A percentile compares a stretch with the other conserved stretches of the same genome.
These are phyloP conservation scores for Sideroxylon spinosum DNA, from an alignment of 179 eudicot genomes.

Conservation along the genomic window DNA sequence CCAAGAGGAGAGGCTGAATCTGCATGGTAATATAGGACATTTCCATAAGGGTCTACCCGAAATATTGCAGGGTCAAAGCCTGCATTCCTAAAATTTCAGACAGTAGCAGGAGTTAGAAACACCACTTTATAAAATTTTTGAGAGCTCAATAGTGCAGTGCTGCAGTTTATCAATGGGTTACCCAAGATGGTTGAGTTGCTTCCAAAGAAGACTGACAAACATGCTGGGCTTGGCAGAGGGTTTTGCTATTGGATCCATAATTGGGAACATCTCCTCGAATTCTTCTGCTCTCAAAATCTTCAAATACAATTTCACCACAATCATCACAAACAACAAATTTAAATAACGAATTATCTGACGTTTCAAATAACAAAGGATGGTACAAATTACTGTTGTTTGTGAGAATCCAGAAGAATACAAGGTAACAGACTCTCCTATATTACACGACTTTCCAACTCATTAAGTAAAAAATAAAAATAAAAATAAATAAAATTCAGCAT, in stretches of 20 bases:
- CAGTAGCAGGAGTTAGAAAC: constrained; percentile 4
- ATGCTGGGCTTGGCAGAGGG: constrained; percentile 68
- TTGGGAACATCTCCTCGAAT: constrained; percentile 73
- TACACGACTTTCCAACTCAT: too few relatives aligned
- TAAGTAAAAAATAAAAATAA: too few relatives aligned
- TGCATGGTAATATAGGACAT: constrained; percentile 85
- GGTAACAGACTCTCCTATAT: too few relatives aligned
- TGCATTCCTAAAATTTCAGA: constrained; percentile 54
- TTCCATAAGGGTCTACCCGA: constrained; percentile 90
- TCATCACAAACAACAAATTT: too few relatives aligned
- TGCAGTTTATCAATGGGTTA: constrained; percentile 25
- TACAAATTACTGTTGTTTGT: not conserved
- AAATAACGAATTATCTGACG: too few relatives aligned
- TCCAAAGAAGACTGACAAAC: constrained; percentile 74
- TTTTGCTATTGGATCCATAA: constrained; percentile 59
- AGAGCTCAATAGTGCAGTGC: not conserved
- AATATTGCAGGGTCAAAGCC: constrained; percentile 90
- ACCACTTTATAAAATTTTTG: not conserved
- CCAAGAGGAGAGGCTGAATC: constrained; percentile 91
- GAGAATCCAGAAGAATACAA: too few relatives aligned
- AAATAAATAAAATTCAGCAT: too few relatives aligned
- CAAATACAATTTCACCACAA: not conserved
- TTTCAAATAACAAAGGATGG: too few relatives aligned
- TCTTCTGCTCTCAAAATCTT: constrained; percentile 63
- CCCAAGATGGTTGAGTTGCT: constrained; percentile 97